Conservation (phyloP, 805 yeast genomes). For the Candida nonsorbophila region DNA sequence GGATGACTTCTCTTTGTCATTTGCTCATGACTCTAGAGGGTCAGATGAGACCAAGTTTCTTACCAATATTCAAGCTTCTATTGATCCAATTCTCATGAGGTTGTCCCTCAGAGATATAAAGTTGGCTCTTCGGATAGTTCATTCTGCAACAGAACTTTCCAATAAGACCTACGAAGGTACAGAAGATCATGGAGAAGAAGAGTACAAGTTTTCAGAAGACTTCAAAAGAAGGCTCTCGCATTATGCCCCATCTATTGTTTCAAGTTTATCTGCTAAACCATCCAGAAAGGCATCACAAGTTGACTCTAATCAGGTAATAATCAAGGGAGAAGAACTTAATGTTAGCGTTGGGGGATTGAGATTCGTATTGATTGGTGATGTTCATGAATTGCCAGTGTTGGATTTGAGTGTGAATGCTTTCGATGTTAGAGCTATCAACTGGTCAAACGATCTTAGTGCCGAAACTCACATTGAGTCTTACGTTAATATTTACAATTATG, state of each 20-base stretch:
- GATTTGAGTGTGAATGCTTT: constrained; percentile 74
- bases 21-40: constrained; percentile 67
- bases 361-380: constrained; percentile 81
- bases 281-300: constrained; percentile 8
- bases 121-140: constrained; percentile 68
- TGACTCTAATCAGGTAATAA: constrained; percentile 28
- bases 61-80: constrained; percentile 60
- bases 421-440: constrained; percentile 61
- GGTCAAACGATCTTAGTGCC: constrained; percentile 82
- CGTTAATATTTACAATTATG: constrained; percentile 78
- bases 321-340: constrained; percentile 64
- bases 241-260: constrained; percentile 64
- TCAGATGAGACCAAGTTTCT: constrained; percentile 54
- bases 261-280: constrained; percentile 36
- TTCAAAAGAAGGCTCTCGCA: constrained; percentile 55
- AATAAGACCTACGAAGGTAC: constrained; percentile 14
- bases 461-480: constrained; percentile 59
- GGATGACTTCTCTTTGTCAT: constrained; percentile 82
- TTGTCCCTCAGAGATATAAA: constrained; percentile 83
- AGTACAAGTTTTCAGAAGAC: constrained; percentile 52
- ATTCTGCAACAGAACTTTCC: constrained; percentile 60
- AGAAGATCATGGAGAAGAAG: constrained; percentile 11
- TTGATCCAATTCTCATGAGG: constrained; percentile 78
- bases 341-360: constrained; percentile 72
- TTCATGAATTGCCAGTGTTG: constrained; percentile 82